A percentile compares a stretch with the other conserved stretches of the same genome.
Evolutionary conservation across 805 yeast species (phyloP).

Genomic region (Schwanniomyces vanrijiae): DNA sequence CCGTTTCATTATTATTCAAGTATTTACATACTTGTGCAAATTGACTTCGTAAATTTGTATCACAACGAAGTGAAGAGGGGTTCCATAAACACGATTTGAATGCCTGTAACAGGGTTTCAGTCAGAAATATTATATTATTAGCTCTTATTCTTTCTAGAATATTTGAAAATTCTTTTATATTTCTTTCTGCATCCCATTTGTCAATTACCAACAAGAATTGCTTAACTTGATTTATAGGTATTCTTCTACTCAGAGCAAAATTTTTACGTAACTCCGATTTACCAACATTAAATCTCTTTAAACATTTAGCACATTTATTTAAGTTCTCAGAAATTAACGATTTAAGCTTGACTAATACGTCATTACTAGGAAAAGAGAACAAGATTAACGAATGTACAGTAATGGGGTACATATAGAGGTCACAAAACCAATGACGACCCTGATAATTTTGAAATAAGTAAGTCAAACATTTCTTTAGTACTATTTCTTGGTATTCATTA

Average conservation of each 20-base stretch:
- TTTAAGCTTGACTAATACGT: constrained; percentile 45
- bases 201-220: constrained; percentile 30
- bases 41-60: constrained; percentile 20
- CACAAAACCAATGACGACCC: constrained; percentile 57
- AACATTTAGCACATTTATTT: constrained; percentile 53
- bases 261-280: constrained; percentile 51
- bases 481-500: constrained; percentile 25
- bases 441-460: constrained; percentile 18
- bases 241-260: constrained; percentile 50
- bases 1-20: background rate
- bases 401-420: constrained; percentile 45
- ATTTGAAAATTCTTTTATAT: constrained; percentile 9
- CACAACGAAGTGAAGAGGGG: constrained; percentile 49
- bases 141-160: constrained; percentile 5
- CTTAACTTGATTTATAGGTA: constrained; percentile 30
- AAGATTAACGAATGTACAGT: constrained; percentile 56
- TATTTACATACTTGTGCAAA: constrained; percentile 1
- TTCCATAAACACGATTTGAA: constrained; percentile 40
- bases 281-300: constrained; percentile 51
- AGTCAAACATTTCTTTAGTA: constrained; percentile 21
- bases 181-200: constrained; percentile 35
- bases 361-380: constrained; percentile 57
- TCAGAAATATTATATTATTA: constrained; percentile 5
- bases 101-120: constrained; percentile 33
- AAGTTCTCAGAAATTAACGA: constrained; percentile 40